Conservation (phyloP, 805 yeast species). For the Jamesozyma lodderae region DNA sequence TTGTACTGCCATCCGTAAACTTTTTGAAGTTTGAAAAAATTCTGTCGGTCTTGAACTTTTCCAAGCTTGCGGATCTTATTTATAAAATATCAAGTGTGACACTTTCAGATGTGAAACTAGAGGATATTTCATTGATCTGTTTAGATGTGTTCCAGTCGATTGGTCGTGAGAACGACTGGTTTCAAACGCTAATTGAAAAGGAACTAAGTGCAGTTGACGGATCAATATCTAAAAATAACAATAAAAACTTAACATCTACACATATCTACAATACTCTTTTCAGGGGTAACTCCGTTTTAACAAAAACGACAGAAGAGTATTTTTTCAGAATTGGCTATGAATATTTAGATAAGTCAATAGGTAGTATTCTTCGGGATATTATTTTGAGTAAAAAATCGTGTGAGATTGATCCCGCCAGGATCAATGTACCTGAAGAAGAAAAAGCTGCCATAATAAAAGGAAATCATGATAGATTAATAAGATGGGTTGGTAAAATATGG, state of each 20-base stretch:
- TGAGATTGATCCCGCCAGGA: conserved; percentile 73
- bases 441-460: conserved; percentile 35
- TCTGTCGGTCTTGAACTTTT: conserved; percentile 45
- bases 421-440: conserved; percentile 30
- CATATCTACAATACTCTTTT: conserved; percentile 54
- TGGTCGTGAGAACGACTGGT: conserved; percentile 63
- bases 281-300: conserved; percentile 76
- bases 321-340: conserved; percentile 71
- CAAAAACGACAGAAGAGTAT: conserved; percentile 72
- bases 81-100: conserved; percentile 1
- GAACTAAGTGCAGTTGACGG: conserved; percentile 43
- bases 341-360: conserved; percentile 63
- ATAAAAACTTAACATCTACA: conserved; percentile 15
- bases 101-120: conserved; percentile 29
- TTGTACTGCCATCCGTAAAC: conserved; percentile 49
- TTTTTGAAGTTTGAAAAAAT: conserved; percentile 57
- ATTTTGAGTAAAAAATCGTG: conserved; percentile 45
- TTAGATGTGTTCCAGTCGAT: conserved; percentile 68
- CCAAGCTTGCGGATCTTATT: conserved; percentile 30
- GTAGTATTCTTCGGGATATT: conserved; percentile 52
- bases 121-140: conserved; percentile 47
- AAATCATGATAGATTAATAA: conserved; percentile 42
- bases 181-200: conserved; percentile 53
- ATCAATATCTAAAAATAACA: conserved; percentile 15
- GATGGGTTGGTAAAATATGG: conserved; percentile 58